Base-by-base conservation (phyloP, 768 basidiomycete species). In the Cystofilobasidium ferigula region DNA sequence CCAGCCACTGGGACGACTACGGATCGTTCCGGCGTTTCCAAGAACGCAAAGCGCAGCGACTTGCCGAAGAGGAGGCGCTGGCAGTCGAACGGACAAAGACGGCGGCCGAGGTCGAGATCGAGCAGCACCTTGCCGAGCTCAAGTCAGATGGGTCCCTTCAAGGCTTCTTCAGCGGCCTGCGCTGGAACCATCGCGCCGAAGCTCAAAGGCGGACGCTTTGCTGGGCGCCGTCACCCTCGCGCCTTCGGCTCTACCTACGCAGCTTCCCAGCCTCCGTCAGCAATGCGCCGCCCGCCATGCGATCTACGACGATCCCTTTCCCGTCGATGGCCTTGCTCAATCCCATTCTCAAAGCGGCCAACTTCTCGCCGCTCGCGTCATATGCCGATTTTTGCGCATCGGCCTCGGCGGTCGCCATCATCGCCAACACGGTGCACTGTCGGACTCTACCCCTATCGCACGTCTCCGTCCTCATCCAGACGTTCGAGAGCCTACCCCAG, bases 401-500 rank as follows among this genome's bases (percentile, higher is more conserved):
- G 8, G 74, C 73, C 63, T 61, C 72, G 22, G 76, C 76, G 24
- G 67, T 73, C 28, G 75, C 74, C 53, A 73, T 73, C 24, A 65
- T 77, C 3, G 73, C 73, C 47, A 76, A 74, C 63, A 73, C 75
- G 1, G 70, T 77, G 1, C 62, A 74, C 2, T 71, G 72, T 2
- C 69, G 76, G 0, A 77, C 76, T 10, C 57, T 76, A 1, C 76
- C 76, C 12, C 70, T 73, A 13, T 61, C 69, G 6, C 69, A 70
- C 24, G 69, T 73, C 34, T 69, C 69, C 18, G 42, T 57, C 3
- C 62, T 77, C 8, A 45, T 77, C 18, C 38, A 68, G 22, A 68
- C 70, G 10, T 71, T 76, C 28, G 65, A 69, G 26, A 32, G 60
- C 18, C 67, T 73, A 1, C 72, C 72, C 0, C 48, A 59, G 14